Conservation (phyloP, 306 rosid genomes). For the Malus sieversii region DNA sequence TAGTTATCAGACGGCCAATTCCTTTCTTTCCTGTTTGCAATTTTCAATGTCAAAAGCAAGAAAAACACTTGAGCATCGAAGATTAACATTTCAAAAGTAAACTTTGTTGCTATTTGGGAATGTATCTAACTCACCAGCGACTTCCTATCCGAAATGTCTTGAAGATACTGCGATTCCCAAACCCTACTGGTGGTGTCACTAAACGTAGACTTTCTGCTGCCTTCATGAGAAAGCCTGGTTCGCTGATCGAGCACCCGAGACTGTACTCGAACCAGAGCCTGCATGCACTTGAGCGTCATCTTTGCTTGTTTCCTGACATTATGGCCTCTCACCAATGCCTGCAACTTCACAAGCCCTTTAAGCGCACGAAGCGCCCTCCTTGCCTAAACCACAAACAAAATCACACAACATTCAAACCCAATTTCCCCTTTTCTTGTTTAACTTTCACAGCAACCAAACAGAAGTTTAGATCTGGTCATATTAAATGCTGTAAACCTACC, state of each 20-base stretch:
- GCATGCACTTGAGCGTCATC: constrained; percentile 90
- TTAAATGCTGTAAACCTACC: constrained; percentile 32
- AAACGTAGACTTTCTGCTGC: constrained; percentile 74
- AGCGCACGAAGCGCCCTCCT: constrained; percentile 93
- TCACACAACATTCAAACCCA: neutral
- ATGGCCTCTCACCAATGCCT: constrained; percentile 92
- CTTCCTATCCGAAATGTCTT: constrained; percentile 72
- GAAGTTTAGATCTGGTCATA: constrained; percentile 6
- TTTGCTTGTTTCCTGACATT: constrained; percentile 94
- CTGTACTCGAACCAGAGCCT: constrained; percentile 86
- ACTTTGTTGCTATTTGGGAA: neutral
- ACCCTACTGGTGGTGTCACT: constrained; percentile 64
- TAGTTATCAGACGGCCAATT: neutral
- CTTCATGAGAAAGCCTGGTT: constrained; percentile 66
- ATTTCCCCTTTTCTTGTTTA: neutral
- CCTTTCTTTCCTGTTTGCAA: neutral
- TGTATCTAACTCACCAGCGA: constrained; percentile 48
- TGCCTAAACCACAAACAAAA: constrained; percentile 43
- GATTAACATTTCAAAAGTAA: neutral
- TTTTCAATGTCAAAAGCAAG: neutral
- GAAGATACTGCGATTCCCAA: constrained; percentile 68
- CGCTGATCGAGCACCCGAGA: constrained; percentile 81
- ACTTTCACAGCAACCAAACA: neutral
- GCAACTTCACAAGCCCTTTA: constrained; percentile 88
- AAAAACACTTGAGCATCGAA: neutral